Evolutionary conservation across 2,329 filamentous ascomycete species (phyloP).

Genomic region (Ustilaginoidea virens): DNA sequence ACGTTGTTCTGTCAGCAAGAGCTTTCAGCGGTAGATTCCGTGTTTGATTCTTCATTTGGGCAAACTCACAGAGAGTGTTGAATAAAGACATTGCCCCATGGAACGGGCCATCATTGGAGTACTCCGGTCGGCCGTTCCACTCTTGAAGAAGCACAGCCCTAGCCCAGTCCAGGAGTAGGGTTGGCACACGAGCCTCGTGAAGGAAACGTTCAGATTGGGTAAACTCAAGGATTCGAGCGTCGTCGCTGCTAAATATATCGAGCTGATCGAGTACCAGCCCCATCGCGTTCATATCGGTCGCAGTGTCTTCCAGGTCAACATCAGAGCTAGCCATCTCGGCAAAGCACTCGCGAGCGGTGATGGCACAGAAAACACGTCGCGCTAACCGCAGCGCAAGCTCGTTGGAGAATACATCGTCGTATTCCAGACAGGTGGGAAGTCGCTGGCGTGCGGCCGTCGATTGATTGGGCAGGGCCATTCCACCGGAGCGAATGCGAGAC

Average conservation of each 20-base stretch:
- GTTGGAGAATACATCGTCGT: constrained; percentile 47
- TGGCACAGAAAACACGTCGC: constrained; percentile 40
- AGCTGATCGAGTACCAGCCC: constrained; percentile 35
- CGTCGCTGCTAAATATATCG: constrained; percentile 32
- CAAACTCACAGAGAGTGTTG: constrained; percentile 48
- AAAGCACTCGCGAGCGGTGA: constrained; percentile 36
- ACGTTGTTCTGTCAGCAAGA: constrained; percentile 8
- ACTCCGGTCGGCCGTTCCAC: constrained; percentile 63
- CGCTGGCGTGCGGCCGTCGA: constrained; percentile 31
- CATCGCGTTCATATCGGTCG: constrained; percentile 26
- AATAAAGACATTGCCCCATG: constrained; percentile 66
- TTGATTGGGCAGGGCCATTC: constrained; percentile 31
- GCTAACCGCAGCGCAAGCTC: constrained; percentile 44
- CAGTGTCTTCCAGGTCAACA: constrained; percentile 15
- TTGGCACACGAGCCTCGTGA: constrained; percentile 41
- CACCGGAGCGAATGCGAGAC: constrained; percentile 42
- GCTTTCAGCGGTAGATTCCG: constrained; percentile 46
- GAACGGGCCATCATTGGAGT: constrained; percentile 55
- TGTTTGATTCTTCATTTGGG: constrained; percentile 6
- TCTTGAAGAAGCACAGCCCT: constrained; percentile 59
- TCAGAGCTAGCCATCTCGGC: constrained; percentile 26
- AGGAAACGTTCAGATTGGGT: constrained; percentile 32
- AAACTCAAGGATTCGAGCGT: constrained; percentile 31
- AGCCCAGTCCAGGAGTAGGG: constrained; percentile 53
- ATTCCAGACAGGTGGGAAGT: constrained; percentile 36